Base-by-base conservation (phyloP, 1,284 basidiomycete genomes). In the Sutorius eximius region DNA sequence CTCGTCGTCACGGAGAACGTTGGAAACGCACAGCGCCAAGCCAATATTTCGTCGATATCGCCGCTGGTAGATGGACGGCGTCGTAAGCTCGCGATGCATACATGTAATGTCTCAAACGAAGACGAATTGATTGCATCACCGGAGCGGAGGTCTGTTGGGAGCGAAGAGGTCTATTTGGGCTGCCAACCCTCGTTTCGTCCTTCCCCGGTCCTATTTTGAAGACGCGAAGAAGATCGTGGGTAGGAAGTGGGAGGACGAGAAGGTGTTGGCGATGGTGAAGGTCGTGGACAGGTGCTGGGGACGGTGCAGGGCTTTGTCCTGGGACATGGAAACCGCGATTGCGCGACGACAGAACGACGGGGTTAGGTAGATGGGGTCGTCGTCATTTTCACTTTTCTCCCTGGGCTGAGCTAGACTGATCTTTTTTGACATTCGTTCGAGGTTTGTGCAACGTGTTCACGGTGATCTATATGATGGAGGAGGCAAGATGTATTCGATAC, bases 1-100 rank as follows among this genome's bases (percentile, higher is more conserved):
- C 29, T 20, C 29, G 13, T 45, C 9, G 8, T 12, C 8, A 45
- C 70, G 64, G 48, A 53, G n/a, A 61, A 48, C 29, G 54, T 48
- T 4, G 41, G 32, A 34, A 60, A 34, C 22, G 54, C 55, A 20
- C 59, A 66, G 43, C 66, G 67, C 22, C 45, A 57, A 43, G 55
- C 38, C 20, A 59, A 41, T 11, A 68, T 71, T 29, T 48, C 54
- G 2, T 59, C 52, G 11, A 64, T 45, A 88, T 90, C 44, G 67
- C 76, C 56, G 72, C 70, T 7, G 77, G 82, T 9, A 74, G 81
- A 69, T 94, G 91, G 89, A 92, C 87, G 0, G 84, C 91, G 9
- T 79, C 78, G 2, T 73, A 80, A 45, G 87, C 93, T 10, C 70
- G 93, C 10, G 81, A 86, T 50, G 89, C 88, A 29, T 94, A 83